These are phyloP conservation scores for Syzygium aromaticum DNA, from an alignment of 345 rosid genomes.

Conservation along the genomic window DNA sequence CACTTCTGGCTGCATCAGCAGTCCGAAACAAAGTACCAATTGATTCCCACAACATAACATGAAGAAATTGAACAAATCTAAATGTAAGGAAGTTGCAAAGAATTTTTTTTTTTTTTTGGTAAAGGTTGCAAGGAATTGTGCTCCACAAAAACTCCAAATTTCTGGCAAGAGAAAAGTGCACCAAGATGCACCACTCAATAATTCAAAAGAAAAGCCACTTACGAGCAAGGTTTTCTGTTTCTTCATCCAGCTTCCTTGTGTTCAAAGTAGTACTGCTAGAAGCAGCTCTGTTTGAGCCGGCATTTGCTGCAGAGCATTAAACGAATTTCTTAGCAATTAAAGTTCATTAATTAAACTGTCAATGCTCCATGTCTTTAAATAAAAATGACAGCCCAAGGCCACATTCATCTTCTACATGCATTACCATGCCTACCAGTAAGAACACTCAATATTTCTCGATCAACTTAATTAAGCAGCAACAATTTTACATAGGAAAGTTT, in stretches of 20 bases:
- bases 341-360: not conserved
- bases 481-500: not conserved
- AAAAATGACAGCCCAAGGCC: not conserved
- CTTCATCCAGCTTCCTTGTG: conserved; percentile 93
- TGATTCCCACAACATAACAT: not conserved
- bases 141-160: not conserved
- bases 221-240: conserved; percentile 92
- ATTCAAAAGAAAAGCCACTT: conserved; percentile 13
- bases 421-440: not conserved
- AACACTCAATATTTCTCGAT: not conserved
- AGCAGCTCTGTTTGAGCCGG: conserved; percentile 87
- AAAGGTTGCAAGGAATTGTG: not conserved
- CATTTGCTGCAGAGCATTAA: conserved; percentile 45
- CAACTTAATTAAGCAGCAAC: not conserved
- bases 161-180: not conserved
- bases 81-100: not conserved
- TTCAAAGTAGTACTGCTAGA: conserved; percentile 86
- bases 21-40: not conserved
- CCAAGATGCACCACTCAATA: not conserved
- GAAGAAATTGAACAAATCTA: not conserved
- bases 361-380: not conserved
- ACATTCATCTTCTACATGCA: not conserved
- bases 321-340: not conserved
- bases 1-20: not conserved
- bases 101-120: no score